A percentile compares a stretch with the other conserved stretches of the same genome.
Conservation (phyloP, 2,329 filamentous ascomycete genomes). For the Fusarium pseudocircinatum region DNA sequence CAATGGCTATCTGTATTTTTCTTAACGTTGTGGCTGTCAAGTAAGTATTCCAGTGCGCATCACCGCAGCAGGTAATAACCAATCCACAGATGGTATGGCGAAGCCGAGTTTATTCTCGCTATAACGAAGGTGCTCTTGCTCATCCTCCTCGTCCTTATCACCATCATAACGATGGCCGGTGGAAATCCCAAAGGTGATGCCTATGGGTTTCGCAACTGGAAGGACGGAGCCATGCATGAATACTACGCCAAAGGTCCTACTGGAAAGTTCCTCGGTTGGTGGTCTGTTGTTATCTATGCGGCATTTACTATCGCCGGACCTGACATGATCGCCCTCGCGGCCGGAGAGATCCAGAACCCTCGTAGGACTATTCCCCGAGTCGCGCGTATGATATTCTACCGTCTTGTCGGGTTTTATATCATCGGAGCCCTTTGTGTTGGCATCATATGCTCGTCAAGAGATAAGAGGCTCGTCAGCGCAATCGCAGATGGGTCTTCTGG, state of each 20-base stretch:
- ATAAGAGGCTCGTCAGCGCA: slow-evolving; percentile 49
- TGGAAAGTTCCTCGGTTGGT: slow-evolving; percentile 70
- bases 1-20: neutral
- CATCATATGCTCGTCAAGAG: slow-evolving; percentile 63
- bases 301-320: slow-evolving; percentile 74
- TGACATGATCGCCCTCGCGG: slow-evolving; percentile 68
- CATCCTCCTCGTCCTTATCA: neutral
- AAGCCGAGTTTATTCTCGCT: neutral
- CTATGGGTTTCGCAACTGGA: neutral
- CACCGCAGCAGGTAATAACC: rapidly evolving
- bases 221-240: neutral
- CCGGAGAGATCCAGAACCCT: slow-evolving; percentile 72
- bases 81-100: neutral
- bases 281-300: slow-evolving; percentile 67
- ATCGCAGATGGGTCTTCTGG: slow-evolving; percentile 59
- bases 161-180: neutral
- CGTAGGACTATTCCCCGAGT: slow-evolving; percentile 72
- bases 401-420: slow-evolving; percentile 76
- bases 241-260: slow-evolving; percentile 45
- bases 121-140: neutral
- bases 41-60: rapidly evolving
- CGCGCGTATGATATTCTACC: slow-evolving; percentile 77
- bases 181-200: neutral
- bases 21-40: neutral
- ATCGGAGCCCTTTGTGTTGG: slow-evolving; percentile 66